Conservation (phyloP, 2,329 filamentous ascomycete genomes). For the Fusarium coffeatum region DNA sequence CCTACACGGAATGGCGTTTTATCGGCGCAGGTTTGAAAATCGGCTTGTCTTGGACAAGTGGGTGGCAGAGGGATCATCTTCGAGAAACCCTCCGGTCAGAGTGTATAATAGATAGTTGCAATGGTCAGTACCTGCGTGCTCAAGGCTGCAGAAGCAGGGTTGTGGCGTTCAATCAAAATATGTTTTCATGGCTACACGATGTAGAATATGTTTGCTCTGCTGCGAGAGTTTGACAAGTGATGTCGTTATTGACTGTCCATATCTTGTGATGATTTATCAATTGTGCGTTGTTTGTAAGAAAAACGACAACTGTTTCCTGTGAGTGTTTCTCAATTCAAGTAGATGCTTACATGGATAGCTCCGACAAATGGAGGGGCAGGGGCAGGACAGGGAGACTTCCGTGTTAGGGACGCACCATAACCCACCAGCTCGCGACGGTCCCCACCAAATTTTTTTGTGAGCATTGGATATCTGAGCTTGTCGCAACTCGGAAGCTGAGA, state of each 20-base stretch:
- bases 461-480: slow-evolving; percentile 17
- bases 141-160: neutral
- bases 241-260: neutral
- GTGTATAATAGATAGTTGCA: slow-evolving; percentile 7
- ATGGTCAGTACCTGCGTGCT: neutral
- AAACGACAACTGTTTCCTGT: neutral
- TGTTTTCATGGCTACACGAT: neutral
- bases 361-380: slow-evolving; percentile 8
- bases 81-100: neutral
- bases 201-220: neutral
- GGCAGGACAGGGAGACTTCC: neutral
- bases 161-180: neutral
- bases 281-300: neutral
- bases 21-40: neutral
- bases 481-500: slow-evolving; percentile 47
- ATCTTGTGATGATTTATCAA: neutral
- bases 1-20: neutral
- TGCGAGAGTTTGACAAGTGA: neutral
- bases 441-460: slow-evolving; percentile 43
- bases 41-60: neutral
- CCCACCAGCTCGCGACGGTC: slow-evolving; percentile 25
- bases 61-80: neutral
- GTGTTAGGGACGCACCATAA: slow-evolving; percentile 8
- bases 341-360: slow-evolving; percentile 20
- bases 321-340: neutral